Conservation (phyloP, 345 rosid species). For the Gossypium sturtianum region DNA sequence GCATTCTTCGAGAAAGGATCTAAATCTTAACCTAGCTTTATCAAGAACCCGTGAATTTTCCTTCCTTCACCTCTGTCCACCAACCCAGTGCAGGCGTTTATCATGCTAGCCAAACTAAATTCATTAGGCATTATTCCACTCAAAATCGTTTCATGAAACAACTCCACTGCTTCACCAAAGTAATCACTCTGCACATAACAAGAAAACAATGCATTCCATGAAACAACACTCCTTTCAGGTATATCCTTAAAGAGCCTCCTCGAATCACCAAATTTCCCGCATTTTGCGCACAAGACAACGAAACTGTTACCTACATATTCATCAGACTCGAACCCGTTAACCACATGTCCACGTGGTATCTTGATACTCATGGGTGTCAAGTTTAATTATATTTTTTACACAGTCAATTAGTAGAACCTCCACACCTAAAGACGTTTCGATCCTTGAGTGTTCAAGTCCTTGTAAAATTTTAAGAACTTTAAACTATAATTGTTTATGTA, state of each 20-base stretch:
- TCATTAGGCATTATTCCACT: slow-evolving; percentile 50
- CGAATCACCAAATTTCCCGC: slow-evolving; percentile 36
- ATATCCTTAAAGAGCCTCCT: slow-evolving; percentile 43
- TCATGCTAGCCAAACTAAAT: slow-evolving; percentile 50
- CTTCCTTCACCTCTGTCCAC: slow-evolving; percentile 36
- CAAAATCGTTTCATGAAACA: slow-evolving; percentile 44
- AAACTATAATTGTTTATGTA: too few relatives aligned
- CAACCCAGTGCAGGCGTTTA: slow-evolving; percentile 49
- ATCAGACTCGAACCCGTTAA: slow-evolving; percentile 44
- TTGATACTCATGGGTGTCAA: too few relatives aligned
- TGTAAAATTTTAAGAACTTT: too few relatives aligned
- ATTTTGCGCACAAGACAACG: slow-evolving; percentile 52
- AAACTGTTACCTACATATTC: slow-evolving; percentile 58
- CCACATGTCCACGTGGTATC: slow-evolving; percentile 7
- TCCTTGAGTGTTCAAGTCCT: too few relatives aligned
- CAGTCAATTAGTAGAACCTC: too few relatives aligned
- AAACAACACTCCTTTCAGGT: slow-evolving; percentile 41
- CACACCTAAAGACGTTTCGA: too few relatives aligned
- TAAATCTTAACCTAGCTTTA: slow-evolving; percentile 43
- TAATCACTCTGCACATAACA: slow-evolving; percentile 44
- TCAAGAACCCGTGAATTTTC: slow-evolving; percentile 38
- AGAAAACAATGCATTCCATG: slow-evolving; percentile 54
- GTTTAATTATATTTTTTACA: too few relatives aligned
- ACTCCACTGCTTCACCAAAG: slow-evolving; percentile 30
- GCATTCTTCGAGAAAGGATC: slow-evolving; percentile 53